Evolutionary conservation across 257 asterid species (phyloP).

Genomic region (Coffea canephora): DNA sequence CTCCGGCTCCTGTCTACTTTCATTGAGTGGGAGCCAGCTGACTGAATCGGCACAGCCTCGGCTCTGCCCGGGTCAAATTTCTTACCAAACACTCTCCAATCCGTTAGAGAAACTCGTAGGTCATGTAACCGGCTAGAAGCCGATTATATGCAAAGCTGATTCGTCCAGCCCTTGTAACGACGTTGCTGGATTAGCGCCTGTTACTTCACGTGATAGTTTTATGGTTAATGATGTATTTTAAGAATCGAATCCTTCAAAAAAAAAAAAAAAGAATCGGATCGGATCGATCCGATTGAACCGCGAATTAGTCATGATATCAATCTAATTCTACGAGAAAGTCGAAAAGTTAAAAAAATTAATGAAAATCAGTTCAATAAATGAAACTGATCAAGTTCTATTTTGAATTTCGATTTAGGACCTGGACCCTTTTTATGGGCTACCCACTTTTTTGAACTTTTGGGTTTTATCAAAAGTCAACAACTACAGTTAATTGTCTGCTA

Average conservation of each 20-base stretch:
- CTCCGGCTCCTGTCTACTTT: not conserved
- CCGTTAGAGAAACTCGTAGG: constrained; percentile 49
- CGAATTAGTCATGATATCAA: no score
- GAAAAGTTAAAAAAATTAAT: no score
- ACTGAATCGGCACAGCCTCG: constrained; percentile 30
- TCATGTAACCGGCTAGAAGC: constrained; percentile 73
- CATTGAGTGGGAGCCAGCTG: not conserved
- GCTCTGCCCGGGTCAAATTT: constrained; percentile 55
- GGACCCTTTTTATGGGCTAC: no score
- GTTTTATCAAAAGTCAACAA: no score
- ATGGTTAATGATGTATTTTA: constrained; percentile 5
- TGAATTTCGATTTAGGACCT: no score
- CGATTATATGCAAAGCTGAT: constrained; percentile 31
- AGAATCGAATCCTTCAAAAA: no score
- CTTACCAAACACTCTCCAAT: constrained; percentile 60
- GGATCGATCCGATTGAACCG: no score
- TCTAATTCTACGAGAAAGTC: not conserved
- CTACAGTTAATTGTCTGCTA: no score
- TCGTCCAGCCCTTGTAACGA: constrained; percentile 25
- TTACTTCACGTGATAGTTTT: constrained; percentile 34
- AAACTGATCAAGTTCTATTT: no score
- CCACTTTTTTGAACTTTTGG: no score
- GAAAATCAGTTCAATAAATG: no score
- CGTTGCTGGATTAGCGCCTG: constrained; percentile 36
- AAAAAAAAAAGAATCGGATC: no score